A percentile compares a stretch with the other conserved stretches of the same genome.
Evolutionary conservation across 495 filamentous ascomycete genomes (phyloP).

Genomic region (Alectoria sarmentosa): DNA sequence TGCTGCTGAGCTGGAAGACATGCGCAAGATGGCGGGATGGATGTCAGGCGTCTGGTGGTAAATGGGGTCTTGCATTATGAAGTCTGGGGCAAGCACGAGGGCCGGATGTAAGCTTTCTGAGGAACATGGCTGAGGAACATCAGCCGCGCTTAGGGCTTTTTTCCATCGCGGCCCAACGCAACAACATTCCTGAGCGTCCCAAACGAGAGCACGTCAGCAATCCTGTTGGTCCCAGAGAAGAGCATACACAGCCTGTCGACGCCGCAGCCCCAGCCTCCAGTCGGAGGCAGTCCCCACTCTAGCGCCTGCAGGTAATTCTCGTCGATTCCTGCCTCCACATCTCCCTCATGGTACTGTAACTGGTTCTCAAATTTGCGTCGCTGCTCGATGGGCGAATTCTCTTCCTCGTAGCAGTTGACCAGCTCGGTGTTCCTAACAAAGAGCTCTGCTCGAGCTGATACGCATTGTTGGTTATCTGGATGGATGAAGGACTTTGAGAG

Average conservation of each 20-base stretch:
- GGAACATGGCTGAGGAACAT: background rate
- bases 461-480: slow-evolving; percentile 53
- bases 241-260: slow-evolving; percentile 88
- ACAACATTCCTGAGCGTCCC: slow-evolving; percentile 72
- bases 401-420: slow-evolving; percentile 96
- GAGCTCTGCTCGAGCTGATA: slow-evolving; percentile 79
- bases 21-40: slow-evolving; percentile 31
- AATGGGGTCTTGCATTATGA: slow-evolving; percentile 49
- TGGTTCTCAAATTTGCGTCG: slow-evolving; percentile 72
- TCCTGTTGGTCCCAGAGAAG: slow-evolving; percentile 65
- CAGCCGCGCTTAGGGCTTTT: background rate
- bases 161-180: background rate
- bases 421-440: slow-evolving; percentile 76
- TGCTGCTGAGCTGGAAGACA: slow-evolving; percentile 39
- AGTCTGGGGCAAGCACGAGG: slow-evolving; percentile 35
- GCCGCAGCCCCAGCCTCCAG: slow-evolving; percentile 93
- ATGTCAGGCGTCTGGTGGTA: slow-evolving; percentile 34
- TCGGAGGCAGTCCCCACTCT: slow-evolving; percentile 84
- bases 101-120: slow-evolving; percentile 34
- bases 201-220: slow-evolving; percentile 79
- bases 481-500: slow-evolving; percentile 76
- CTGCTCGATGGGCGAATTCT: slow-evolving; percentile 88
- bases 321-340: slow-evolving; percentile 51
- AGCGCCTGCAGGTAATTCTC: slow-evolving; percentile 77
- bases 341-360: slow-evolving; percentile 26